Evolutionary conservation across 805 yeast species (phyloP).

Genomic region (Wickerhamiella shivajii): DNA sequence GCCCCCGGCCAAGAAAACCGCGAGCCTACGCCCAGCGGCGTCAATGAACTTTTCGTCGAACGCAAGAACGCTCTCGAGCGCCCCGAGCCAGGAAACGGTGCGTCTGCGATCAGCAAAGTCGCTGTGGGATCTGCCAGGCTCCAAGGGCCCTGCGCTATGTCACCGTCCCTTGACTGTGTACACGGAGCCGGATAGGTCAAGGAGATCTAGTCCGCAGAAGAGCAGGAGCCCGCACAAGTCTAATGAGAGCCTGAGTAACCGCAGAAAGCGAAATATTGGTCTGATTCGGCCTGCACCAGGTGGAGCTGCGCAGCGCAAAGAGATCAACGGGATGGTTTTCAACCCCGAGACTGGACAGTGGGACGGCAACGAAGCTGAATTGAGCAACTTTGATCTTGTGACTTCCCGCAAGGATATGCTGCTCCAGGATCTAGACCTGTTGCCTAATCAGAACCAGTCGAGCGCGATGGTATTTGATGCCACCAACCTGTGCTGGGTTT

Average conservation of each 20-base stretch:
- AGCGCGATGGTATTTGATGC: slow-evolving; percentile 18
- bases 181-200: slow-evolving; percentile 13
- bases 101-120: slow-evolving; percentile 8
- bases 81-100: slow-evolving; percentile 2
- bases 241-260: neutral
- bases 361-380: slow-evolving; percentile 20
- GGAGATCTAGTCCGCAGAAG: neutral
- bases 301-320: slow-evolving; percentile 8
- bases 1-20: slow-evolving; percentile 2
- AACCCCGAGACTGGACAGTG: slow-evolving; percentile 17
- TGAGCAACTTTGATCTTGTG: slow-evolving; percentile 12
- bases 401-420: slow-evolving; percentile 12
- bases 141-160: neutral
- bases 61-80: no score
- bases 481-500: slow-evolving; percentile 18
- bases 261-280: slow-evolving; percentile 7
- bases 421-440: slow-evolving; percentile 7
- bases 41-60: slow-evolving; percentile 11
- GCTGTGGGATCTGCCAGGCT: slow-evolving; percentile 7
- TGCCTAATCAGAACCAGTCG: neutral
- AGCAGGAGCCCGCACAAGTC: neutral
- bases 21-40: slow-evolving; percentile 8
- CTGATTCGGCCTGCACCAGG: slow-evolving; percentile 10
- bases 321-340: slow-evolving; percentile 19
- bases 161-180: slow-evolving; percentile 18